Conservation (phyloP, 495 filamentous ascomycete species). For the Hyaloscypha finlandica region DNA sequence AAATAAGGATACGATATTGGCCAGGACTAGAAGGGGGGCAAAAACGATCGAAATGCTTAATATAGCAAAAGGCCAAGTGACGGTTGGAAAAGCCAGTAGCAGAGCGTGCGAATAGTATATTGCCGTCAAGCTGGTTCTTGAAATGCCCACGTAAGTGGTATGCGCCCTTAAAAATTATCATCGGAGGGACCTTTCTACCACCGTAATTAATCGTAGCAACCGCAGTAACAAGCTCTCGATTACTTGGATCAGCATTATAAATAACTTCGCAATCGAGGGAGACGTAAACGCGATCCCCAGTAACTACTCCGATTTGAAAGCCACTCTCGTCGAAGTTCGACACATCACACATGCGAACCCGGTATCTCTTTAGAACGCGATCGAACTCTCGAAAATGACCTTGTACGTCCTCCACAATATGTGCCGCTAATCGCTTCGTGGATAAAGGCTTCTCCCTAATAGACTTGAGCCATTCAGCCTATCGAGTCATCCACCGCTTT, state of each 20-base stretch:
- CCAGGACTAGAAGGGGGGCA: not conserved
- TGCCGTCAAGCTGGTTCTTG: not conserved
- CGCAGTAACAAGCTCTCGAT: not conserved
- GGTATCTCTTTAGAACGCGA: too few species aligned
- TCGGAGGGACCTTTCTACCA: not conserved
- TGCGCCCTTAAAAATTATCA: not conserved
- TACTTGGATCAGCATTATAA: not conserved
- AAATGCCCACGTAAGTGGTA: not conserved
- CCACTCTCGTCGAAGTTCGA: too few species aligned
- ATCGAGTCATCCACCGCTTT: too few species aligned
- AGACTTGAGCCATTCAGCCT: too few species aligned
- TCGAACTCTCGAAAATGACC: too few species aligned
- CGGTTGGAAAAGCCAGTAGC: too few species aligned
- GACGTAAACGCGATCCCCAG: not conserved
- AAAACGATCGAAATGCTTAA: not conserved
- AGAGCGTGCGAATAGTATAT: not conserved
- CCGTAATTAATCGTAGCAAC: slow-evolving; percentile 1
- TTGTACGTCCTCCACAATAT: too few species aligned
- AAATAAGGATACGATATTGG: not conserved
- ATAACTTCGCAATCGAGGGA: not conserved
- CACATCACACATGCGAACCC: too few species aligned
- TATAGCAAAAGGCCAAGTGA: too few species aligned
- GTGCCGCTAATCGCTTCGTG: too few species aligned
- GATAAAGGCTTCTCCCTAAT: too few species aligned
- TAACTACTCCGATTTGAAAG: not conserved